Conservation (phyloP, 768 basidiomycete genomes). For the Hygrophorus pudorinus region DNA sequence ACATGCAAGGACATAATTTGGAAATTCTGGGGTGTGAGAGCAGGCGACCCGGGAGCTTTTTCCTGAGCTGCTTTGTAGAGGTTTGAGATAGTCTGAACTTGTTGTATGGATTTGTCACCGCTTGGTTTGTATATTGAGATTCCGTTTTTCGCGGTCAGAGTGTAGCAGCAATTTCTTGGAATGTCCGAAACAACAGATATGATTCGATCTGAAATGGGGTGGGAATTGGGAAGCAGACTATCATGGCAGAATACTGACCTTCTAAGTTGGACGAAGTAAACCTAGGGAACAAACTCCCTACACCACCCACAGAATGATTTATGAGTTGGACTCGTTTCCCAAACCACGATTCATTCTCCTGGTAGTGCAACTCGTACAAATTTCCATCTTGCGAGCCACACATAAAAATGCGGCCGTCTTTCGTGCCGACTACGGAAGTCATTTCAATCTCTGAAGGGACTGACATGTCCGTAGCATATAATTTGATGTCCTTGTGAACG, state of each 20-base stretch:
- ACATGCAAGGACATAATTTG: slow-evolving; percentile 63
- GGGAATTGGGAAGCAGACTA: slow-evolving; percentile 1
- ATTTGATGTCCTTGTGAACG: slow-evolving; percentile 62
- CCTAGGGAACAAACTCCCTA: slow-evolving; percentile 72
- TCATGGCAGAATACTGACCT: slow-evolving; percentile 35
- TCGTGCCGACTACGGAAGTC: slow-evolving; percentile 70
- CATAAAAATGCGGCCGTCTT: slow-evolving; percentile 88
- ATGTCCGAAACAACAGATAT: slow-evolving; percentile 56
- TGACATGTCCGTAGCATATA: slow-evolving; percentile 85
- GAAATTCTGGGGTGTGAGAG: slow-evolving; percentile 60
- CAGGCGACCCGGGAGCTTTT: slow-evolving; percentile 70
- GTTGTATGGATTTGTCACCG: slow-evolving; percentile 57
- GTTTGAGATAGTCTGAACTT: slow-evolving; percentile 66
- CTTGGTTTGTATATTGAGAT: slow-evolving; percentile 60
- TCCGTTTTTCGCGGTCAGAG: slow-evolving; percentile 53
- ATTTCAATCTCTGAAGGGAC: slow-evolving; percentile 76
- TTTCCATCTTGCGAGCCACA: slow-evolving; percentile 75
- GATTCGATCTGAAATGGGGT: slow-evolving; percentile 51
- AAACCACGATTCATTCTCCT: slow-evolving; percentile 88
- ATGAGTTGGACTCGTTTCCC: slow-evolving; percentile 75
- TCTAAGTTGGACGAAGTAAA: slow-evolving; percentile 54
- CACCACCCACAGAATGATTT: slow-evolving; percentile 76
- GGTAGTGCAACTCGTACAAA: slow-evolving; percentile 88
- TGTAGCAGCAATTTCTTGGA: slow-evolving; percentile 66
- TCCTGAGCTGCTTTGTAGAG: slow-evolving; percentile 70